A percentile compares a stretch with the other conserved stretches of the same genome.
phyloP scores from a whole-genome alignment of 495 filamentous ascomycete species.

The Geoglossum glabrum region DNA sequence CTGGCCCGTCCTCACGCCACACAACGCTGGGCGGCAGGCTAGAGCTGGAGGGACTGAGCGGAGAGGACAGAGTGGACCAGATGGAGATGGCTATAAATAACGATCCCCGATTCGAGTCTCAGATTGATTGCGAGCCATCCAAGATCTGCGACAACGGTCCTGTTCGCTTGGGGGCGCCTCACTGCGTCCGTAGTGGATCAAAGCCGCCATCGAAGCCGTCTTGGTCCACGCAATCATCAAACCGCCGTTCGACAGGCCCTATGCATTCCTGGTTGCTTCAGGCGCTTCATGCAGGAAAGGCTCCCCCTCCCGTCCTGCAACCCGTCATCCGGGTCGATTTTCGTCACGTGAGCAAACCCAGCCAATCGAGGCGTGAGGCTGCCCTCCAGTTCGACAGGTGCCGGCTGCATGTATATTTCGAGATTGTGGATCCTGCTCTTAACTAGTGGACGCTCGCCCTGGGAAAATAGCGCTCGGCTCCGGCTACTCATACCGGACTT shows the following conservation, averaged over 20 bases:
- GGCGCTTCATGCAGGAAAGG: constrained; percentile 2
- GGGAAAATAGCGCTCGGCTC: constrained; percentile 1
- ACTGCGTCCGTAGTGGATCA: background rate
- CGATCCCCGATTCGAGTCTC: background rate
- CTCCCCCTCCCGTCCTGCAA: constrained; percentile 1
- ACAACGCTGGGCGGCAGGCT: background rate
- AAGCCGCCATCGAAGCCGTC: background rate
- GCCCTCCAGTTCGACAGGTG: background rate
- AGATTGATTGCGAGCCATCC: background rate
- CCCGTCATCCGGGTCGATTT: constrained; percentile 1
- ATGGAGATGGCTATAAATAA: background rate
- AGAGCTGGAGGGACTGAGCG: too few relatives aligned
- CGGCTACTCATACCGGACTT: background rate
- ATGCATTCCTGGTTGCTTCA: background rate
- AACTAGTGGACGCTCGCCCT: background rate
- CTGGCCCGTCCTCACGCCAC: background rate
- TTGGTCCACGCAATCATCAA: background rate
- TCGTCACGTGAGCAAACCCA: background rate
- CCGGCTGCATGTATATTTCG: background rate
- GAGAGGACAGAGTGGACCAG: too few relatives aligned
- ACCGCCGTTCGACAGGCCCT: background rate
- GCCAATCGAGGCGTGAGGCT: background rate
- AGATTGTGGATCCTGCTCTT: background rate
- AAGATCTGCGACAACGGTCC: constrained; percentile 2
- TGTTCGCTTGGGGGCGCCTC: constrained; percentile 1